A percentile compares a stretch with the other conserved stretches of the same genome.
These are phyloP conservation scores for Tricholoma bakamatsutake DNA, from an alignment of 768 basidiomycete species.

Conservation along the genomic window DNA sequence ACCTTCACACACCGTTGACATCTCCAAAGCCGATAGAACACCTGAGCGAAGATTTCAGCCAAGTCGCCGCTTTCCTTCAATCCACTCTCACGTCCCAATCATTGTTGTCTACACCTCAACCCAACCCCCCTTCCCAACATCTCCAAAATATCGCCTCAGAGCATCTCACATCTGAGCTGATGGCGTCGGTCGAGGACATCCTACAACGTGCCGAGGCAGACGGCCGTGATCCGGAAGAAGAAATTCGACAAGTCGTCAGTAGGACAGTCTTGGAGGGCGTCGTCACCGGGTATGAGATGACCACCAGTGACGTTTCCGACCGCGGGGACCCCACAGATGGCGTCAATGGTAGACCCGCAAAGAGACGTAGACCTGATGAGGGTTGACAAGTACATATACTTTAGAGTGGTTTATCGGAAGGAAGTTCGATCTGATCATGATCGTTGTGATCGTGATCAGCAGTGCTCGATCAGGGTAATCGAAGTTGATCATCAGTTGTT, in stretches of 20 bases:
- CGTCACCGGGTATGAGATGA: constrained; percentile 52
- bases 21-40: constrained; percentile 57
- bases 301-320: constrained; percentile 12
- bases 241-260: constrained; percentile 57
- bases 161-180: constrained; percentile 58
- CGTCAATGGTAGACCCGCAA: constrained; percentile 26
- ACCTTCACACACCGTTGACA: constrained; percentile 2
- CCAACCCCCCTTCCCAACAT: constrained; percentile 49
- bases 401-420: no score
- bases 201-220: constrained; percentile 49
- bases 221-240: constrained; percentile 62
- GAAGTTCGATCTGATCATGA: constrained; percentile 29
- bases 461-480: constrained; percentile 12
- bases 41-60: constrained; percentile 65
- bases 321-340: constrained; percentile 13
- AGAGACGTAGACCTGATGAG: constrained; percentile 27
- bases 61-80: constrained; percentile 58
- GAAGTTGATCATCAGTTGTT: neutral
- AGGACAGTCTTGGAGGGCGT: constrained; percentile 65
- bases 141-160: constrained; percentile 67
- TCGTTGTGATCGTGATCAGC: constrained; percentile 21
- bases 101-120: constrained; percentile 14
- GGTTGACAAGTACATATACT: no score
- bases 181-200: constrained; percentile 61
- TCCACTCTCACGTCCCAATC: constrained; percentile 21